Evolutionary conservation across 108 stramenopile species (phyloP), one percentile per base, ranked within the genome.

Genomic region (Hondaea fermentalgiana): DNA sequence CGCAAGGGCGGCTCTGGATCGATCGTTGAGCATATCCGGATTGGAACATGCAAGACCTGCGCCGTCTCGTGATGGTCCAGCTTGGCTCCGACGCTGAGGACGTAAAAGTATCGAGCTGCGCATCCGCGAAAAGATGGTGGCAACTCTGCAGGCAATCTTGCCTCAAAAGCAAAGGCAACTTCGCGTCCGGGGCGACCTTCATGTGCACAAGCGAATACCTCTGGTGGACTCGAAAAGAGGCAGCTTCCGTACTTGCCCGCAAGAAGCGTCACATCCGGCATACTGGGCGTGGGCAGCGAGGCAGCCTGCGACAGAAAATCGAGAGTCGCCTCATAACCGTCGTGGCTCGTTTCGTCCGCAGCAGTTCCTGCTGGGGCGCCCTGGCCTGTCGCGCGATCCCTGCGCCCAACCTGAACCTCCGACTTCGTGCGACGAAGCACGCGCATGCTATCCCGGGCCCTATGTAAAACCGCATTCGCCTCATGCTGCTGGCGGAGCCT

Each of bases 21-120:
- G 16, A 83, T 83, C 76, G 76, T 83, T 6, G 76, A 83, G 76
- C 76, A 83, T 6, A 83, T 12, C n/a, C 76, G 76, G 28, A 83
- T 83, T 16, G 76, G 76, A 53, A 83, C 76, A 23, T 83, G 76
- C 49, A 83, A 23, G 6, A 83, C 76, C 49, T 83, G 51, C 6
- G 76, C 76, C 49, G 45, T 83, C 76, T 83, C 76, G 45, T 53
- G 45, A 53, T 53, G 51, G 76, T 53, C 76, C 6, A 83, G 76
- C 76, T 83, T 83, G 51, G 49, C n/a, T 0, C 76, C 76, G 17
- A 83, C 76, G 28, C 49, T 83, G 49, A 83, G 51, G 19, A 83
- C 76, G 28, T 83, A 83, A 53, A 83, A 83, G 51, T 83, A 83
- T 16, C 76, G 76, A 8, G 76, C 76, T 8, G 76, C 76, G 49